A percentile compares a stretch with the other conserved stretches of the same genome.
These are phyloP conservation scores for Tricholoma flavovirens DNA, from an alignment of 768 basidiomycete species.

Conservation along the genomic window DNA sequence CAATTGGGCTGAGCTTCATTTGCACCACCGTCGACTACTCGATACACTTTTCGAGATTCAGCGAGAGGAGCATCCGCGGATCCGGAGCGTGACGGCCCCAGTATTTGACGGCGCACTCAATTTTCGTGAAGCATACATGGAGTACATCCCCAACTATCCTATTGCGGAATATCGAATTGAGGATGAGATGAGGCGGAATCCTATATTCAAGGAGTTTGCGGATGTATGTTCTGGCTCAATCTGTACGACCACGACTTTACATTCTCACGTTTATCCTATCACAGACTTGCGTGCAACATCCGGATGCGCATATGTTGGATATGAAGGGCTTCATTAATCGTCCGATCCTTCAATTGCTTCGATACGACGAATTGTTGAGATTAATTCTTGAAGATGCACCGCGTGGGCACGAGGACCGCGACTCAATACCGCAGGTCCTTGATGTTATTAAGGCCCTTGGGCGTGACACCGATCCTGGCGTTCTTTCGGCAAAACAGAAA, in stretches of 20 bases:
- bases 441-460: conserved; percentile 83
- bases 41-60: conserved; percentile 82
- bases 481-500: conserved; percentile 78
- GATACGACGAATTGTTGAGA: conserved; percentile 81
- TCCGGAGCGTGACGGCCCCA: conserved; percentile 78
- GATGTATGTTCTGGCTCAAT: conserved; percentile 42
- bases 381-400: conserved; percentile 76
- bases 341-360: conserved; percentile 81
- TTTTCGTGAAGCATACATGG: conserved; percentile 89
- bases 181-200: conserved; percentile 79
- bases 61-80: conserved; percentile 77
- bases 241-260: conserved; percentile 18
- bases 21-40: conserved; percentile 71
- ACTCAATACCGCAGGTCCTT: conserved; percentile 80
- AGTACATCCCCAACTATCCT: conserved; percentile 89
- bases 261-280: not conserved
- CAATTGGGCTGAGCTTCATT: conserved; percentile 73
- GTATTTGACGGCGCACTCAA: conserved; percentile 86
- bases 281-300: conserved; percentile 50
- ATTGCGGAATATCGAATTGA: conserved; percentile 85
- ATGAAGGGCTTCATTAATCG: conserved; percentile 92
- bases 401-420: conserved; percentile 68
- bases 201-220: conserved; percentile 71
- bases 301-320: conserved; percentile 74
- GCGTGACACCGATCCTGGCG: conserved; percentile 84